A percentile compares a stretch with the other conserved stretches of the same genome.
phyloP scores from a whole-genome alignment of 371 early-diverging fungal genomes.

The Conidiobolus incongruus region DNA sequence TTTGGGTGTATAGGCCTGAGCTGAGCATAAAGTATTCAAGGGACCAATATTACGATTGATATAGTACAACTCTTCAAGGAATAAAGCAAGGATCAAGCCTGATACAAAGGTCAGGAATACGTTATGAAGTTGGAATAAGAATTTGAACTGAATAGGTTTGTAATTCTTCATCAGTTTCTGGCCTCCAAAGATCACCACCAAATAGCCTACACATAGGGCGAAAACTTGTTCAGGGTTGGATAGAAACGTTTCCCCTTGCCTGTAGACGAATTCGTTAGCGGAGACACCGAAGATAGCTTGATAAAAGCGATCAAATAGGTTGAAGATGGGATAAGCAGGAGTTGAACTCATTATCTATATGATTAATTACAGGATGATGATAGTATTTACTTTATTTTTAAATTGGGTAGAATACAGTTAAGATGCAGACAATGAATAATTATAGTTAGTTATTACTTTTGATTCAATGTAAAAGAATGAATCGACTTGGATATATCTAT shows the following conservation, averaged over 20 bases:
- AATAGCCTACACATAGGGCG: conserved; percentile 25
- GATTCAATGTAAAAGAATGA: too few relatives aligned
- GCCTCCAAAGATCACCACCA: conserved; percentile 48
- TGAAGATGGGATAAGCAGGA: too few relatives aligned
- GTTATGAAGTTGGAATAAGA: conserved; percentile 51
- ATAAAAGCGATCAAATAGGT: conserved; percentile 16
- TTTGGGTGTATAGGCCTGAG: conserved; percentile 22
- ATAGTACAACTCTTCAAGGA: conserved; percentile 1
- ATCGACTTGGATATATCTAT: too few relatives aligned
- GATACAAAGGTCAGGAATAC: conserved; percentile 38
- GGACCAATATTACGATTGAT: not conserved
- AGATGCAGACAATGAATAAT: too few relatives aligned
- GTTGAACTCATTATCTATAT: too few relatives aligned
- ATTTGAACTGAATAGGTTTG: conserved; percentile 32
- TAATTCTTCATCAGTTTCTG: conserved; percentile 34
- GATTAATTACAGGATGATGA: too few relatives aligned
- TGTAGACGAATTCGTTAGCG: conserved; percentile 24
- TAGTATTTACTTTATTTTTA: too few relatives aligned
- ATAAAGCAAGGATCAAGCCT: conserved; percentile 29
- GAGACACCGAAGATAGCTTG: conserved; percentile 18
- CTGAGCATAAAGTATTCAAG: conserved; percentile 20
- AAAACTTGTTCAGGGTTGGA: conserved; percentile 37
- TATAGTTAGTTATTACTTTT: too few relatives aligned
- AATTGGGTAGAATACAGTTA: too few relatives aligned
- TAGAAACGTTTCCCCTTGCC: conserved; percentile 32